Conservation (phyloP, 192 early-diverging fungal species). For the Coemansia reversa region DNA sequence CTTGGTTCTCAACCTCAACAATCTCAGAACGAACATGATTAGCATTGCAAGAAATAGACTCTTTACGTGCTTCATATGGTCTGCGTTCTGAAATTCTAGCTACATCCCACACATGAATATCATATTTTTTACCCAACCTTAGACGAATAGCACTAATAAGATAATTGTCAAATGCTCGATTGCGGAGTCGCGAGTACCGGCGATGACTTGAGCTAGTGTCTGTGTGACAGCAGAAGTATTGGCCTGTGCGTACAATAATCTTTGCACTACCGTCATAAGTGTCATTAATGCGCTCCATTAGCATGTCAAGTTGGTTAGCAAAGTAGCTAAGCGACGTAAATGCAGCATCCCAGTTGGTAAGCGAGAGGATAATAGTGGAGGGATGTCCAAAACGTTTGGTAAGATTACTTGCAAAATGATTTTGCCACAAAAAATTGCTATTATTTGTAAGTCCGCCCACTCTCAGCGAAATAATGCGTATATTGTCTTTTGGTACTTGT, state of each 20-base stretch:
- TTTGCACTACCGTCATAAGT: neutral
- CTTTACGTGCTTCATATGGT: slow-evolving; percentile 8
- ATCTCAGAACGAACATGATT: slow-evolving; percentile 11
- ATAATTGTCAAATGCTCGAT: slow-evolving; percentile 4
- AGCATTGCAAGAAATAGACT: slow-evolving; percentile 6
- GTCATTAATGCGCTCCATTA: slow-evolving; percentile 5
- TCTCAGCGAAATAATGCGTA: neutral
- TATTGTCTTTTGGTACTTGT: too few relatives aligned
- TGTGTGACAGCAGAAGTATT: slow-evolving; percentile 11
- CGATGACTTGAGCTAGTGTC: slow-evolving; percentile 4
- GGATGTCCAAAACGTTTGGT: slow-evolving; percentile 2
- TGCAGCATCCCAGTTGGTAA: slow-evolving; percentile 13
- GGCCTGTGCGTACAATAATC: slow-evolving; percentile 14
- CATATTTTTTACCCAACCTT: neutral
- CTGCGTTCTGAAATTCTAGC: slow-evolving; percentile 7
- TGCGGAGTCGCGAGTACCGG: slow-evolving; percentile 7
- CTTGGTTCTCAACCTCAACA: slow-evolving; percentile 11
- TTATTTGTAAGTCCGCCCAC: slow-evolving; percentile 1
- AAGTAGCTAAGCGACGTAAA: slow-evolving; percentile 1
- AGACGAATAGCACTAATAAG: slow-evolving; percentile 1
- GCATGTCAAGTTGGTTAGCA: slow-evolving; percentile 3
- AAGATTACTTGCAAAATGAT: neutral
- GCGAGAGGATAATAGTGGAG: slow-evolving; percentile 10
- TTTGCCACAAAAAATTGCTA: neutral
- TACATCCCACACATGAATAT: slow-evolving; percentile 12